Base-by-base conservation (phyloP, 805 yeast genomes). In the Debaryomyces maramus region DNA sequence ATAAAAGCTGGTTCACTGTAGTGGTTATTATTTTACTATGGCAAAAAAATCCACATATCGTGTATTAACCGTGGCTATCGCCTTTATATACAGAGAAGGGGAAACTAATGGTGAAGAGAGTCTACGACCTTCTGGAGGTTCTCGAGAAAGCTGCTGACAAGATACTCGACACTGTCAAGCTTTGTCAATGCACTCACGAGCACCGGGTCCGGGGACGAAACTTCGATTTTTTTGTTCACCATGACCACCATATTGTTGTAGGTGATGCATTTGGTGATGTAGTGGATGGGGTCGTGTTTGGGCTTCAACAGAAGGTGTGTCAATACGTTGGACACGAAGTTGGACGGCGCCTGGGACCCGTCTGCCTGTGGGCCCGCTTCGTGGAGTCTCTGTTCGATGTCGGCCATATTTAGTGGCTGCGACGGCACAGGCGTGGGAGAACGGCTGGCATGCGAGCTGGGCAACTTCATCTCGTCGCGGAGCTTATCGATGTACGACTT, bases 171-270 rank as follows among this genome's bases (percentile, higher is more conserved):
- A 32, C 82, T 76, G 40, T 75, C 83, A 44, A 85, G 63, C 51
- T 84, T 84, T 4, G 85, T 75, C 46, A 78, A 73, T 1, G 82
- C 73, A 36, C 84, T 77, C 27, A 83, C 66, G 38, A 85, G 56
- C 6, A 78, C 70, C 2, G 90, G 90, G 51, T 85, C 91, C 17
- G 85, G 81, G 3, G 83, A 75, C 19, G 79, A 72, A 3, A 81
- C 80, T 43, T 78, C 80, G 16, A 81, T 62, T 41, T 78, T 80
- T 43, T 77, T 82, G 44, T 66, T 62, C 18, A 83, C 80, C 52
- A 79, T 78, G 18, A 83, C 89, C 32, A 83, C 88, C 47, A 64
- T 68, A 30, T 68, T 65, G 42, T 75, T 64, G 55, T 75, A 83
- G 0, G 89, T 83, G 11, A 81, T 62, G 40, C 86, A 78, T 44